These are phyloP conservation scores for Luffa acutangula DNA, from an alignment of 306 rosid species.

Conservation along the genomic window DNA sequence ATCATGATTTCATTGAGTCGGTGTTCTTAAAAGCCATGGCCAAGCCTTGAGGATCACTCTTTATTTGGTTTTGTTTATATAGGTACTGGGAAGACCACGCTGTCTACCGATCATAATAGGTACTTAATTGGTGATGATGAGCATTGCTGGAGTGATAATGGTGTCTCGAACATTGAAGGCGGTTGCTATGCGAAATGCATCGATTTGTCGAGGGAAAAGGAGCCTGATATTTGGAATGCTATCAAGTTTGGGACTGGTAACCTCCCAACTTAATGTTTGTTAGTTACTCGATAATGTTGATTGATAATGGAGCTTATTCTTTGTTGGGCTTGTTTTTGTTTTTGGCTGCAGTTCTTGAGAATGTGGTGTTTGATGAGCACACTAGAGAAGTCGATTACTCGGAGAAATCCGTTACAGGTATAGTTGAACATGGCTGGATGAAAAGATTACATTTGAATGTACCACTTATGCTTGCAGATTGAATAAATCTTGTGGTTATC, in stretches of 20 bases:
- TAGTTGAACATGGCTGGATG: background rate
- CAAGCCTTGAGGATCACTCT: background rate
- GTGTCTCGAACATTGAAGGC: constrained; percentile 89
- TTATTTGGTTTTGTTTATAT: background rate
- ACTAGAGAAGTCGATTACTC: constrained; percentile 61
- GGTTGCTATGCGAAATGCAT: constrained; percentile 95
- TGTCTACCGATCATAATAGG: constrained; percentile 73
- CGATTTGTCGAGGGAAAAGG: constrained; percentile 69
- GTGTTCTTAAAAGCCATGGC: background rate
- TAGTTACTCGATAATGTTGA: background rate
- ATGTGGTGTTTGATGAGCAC: constrained; percentile 83
- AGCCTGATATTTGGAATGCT: constrained; percentile 88
- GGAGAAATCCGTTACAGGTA: constrained; percentile 84
- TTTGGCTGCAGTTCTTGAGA: constrained; percentile 51
- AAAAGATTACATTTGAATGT: background rate
- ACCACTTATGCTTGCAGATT: background rate
- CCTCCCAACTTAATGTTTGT: background rate
- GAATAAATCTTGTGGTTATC: background rate
- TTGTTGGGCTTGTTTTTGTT: background rate
- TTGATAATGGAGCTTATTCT: background rate
- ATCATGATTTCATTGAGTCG: background rate
- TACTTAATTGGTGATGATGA: constrained; percentile 83
- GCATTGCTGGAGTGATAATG: constrained; percentile 71
- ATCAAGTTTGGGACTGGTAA: constrained; percentile 85
- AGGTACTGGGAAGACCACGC: constrained; percentile 90